Evolutionary conservation across 306 rosid genomes (phyloP).

Genomic region (Quercus cerris): DNA sequence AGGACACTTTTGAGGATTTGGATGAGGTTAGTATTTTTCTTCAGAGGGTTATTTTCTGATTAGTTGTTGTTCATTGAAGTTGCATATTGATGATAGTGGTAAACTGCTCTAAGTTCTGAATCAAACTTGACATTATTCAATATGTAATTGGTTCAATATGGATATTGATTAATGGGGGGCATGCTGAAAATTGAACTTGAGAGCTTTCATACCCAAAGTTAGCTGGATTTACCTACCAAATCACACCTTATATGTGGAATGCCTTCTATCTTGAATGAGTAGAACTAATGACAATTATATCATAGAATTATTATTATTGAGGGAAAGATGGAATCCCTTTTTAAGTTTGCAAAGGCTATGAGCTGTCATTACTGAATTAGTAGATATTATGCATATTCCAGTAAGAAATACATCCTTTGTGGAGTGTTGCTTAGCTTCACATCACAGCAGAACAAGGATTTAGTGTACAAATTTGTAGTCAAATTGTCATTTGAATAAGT

Average conservation of each 20-base stretch:
- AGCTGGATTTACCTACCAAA: background rate
- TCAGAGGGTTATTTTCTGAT: background rate
- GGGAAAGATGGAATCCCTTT: background rate
- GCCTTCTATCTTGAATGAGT: background rate
- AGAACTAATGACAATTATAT: background rate
- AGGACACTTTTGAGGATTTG: conserved; percentile 96
- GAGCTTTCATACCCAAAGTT: background rate
- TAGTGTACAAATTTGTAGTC: background rate
- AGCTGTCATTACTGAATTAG: background rate
- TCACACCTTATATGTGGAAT: background rate
- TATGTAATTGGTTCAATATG: background rate
- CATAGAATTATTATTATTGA: background rate
- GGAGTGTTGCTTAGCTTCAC: background rate
- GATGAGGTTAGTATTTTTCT: conserved; percentile 70
- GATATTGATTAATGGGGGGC: background rate
- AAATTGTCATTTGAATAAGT: background rate
- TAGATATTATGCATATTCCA: background rate
- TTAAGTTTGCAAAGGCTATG: background rate
- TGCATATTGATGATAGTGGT: background rate
- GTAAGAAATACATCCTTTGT: background rate
- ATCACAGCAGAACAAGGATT: background rate
- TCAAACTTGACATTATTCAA: background rate
- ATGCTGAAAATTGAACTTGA: background rate
- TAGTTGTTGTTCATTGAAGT: background rate
- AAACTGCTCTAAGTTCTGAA: background rate